Evolutionary conservation across 371 early-diverging fungal species (phyloP), one percentile per base, ranked within the genome.

Genomic region (Umbelopsis sp.): DNA sequence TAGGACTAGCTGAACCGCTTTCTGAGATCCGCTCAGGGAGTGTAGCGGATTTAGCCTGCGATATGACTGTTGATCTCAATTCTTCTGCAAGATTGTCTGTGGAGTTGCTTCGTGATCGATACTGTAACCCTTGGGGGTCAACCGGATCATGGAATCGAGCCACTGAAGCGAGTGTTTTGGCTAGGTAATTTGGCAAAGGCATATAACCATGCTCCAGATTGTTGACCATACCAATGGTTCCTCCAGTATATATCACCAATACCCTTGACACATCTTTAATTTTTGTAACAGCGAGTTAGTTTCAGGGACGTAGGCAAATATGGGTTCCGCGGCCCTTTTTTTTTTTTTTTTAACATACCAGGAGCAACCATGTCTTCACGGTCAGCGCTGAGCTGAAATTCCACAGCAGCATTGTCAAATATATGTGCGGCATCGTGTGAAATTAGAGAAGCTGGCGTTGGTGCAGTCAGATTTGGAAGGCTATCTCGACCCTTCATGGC

Each of bases 221-320:
- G 71, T 94, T 86, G 72, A 90, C 91, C 98, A 96, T 97, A 37
- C 97, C 99, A 74, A 98, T 97, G 1, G 99, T 99, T 7, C 95
- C 95, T 63, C 95, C 95, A 0, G 97, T 97, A 80, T 99, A 99
- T 38, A 98, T 92, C 20, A 96, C 76, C 25, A 98, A 82, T 0
- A 97, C 95, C 46, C 91, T 81, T 6, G 94, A 93, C 6, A 94
- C 81, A 73, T 91, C 94, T 89, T 74, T 24, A 70, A 16, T 70
- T 53, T 29, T 11, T 69, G 18, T 22, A n/a, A 18, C 11, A 25
- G 18, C 10, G 45, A 45, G 29, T 45, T 16, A 67, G 44, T 25
- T 25, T 50, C 62, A 16, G 52, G 46, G 20, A 64, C 4, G 44
- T 41, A 41, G 1, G 41, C 41, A 41, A 41, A 41, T 41, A 41